phyloP scores from a whole-genome alignment of 2,329 filamentous ascomycete species.

The Lasiodiplodia gonubiensis region DNA sequence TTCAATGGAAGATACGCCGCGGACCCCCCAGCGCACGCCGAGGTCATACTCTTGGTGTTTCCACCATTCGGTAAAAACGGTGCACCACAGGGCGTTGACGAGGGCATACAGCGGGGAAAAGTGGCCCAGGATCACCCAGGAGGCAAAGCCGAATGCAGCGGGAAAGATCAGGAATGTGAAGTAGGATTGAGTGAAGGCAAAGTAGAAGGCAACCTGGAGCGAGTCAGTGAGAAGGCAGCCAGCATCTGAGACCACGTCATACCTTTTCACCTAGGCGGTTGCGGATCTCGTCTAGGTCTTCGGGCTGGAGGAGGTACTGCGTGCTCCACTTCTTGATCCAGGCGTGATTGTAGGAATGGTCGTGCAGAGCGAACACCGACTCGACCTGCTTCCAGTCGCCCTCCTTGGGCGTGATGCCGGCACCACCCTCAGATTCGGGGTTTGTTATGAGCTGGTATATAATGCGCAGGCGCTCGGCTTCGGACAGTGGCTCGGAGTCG shows the following conservation, averaged over 20 bases:
- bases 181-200: slow-evolving; percentile 90
- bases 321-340: slow-evolving; percentile 60
- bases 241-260: slow-evolving; percentile 28
- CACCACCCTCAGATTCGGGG: slow-evolving; percentile 53
- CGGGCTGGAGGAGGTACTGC: slow-evolving; percentile 52
- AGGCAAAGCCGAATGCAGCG: slow-evolving; percentile 74
- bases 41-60: slow-evolving; percentile 90
- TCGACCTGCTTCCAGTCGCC: slow-evolving; percentile 58
- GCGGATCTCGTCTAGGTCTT: slow-evolving; percentile 58
- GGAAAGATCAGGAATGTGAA: slow-evolving; percentile 85
- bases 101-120: slow-evolving; percentile 84
- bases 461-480: slow-evolving; percentile 85
- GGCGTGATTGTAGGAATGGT: slow-evolving; percentile 58
- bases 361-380: slow-evolving; percentile 57
- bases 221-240: background rate
- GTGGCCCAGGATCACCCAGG: slow-evolving; percentile 82
- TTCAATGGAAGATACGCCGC: slow-evolving; percentile 82
- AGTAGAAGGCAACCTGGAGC: slow-evolving; percentile 82
- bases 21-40: slow-evolving; percentile 85
- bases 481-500: slow-evolving; percentile 76
- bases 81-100: slow-evolving; percentile 81
- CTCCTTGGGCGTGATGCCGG: slow-evolving; percentile 58
- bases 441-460: slow-evolving; percentile 76
- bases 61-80: slow-evolving; percentile 94
- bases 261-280: slow-evolving; percentile 58